Evolutionary conservation across 1,139 yeast genomes (phyloP).

Genomic region (Blastobotrys serpentis): DNA sequence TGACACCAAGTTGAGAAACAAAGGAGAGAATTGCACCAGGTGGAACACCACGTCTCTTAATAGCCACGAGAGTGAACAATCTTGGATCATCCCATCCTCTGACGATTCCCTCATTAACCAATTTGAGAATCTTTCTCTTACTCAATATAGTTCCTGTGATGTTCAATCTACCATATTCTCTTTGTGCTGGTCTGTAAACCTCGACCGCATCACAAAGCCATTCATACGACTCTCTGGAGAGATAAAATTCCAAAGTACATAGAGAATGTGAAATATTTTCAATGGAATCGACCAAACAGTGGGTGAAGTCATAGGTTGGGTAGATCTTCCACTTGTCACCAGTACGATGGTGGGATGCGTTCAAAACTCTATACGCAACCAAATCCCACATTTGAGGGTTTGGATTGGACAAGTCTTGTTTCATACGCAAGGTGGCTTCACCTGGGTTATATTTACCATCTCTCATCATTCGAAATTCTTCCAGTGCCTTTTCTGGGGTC

Average conservation of each 20-base stretch:
- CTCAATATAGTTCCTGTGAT: conserved; percentile 93
- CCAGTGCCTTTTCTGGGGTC: conserved; percentile 69
- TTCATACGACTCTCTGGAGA: conserved; percentile 92
- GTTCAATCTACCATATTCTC: conserved; percentile 96
- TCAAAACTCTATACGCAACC: conserved; percentile 93
- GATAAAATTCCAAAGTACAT: conserved; percentile 91
- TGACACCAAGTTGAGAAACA: conserved; percentile 93
- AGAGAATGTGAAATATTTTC: conserved; percentile 94
- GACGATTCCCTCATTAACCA: conserved; percentile 77
- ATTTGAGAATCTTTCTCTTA: conserved; percentile 90
- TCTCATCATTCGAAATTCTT: conserved; percentile 84
- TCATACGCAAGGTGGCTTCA: conserved; percentile 94
- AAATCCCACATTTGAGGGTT: conserved; percentile 99
- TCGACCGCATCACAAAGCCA: conserved; percentile 97
- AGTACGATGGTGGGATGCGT: conserved; percentile 93
- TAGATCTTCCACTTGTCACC: conserved; percentile 97
- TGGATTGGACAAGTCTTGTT: conserved; percentile 87
- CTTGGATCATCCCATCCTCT: conserved; percentile 99
- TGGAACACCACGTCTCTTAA: conserved; percentile 96
- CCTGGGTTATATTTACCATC: conserved; percentile 87
- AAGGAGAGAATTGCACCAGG: conserved; percentile 97
- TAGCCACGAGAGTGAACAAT: conserved; percentile 88
- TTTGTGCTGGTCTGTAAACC: conserved; percentile 96
- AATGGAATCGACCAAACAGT: conserved; percentile 96
- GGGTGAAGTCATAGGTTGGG: conserved; percentile 98